Percentiles rank a stretch among this genome's conserved stretches.
phyloP scores from a whole-genome alignment of 768 basidiomycete species.

The Glaciozyma antarctica region DNA sequence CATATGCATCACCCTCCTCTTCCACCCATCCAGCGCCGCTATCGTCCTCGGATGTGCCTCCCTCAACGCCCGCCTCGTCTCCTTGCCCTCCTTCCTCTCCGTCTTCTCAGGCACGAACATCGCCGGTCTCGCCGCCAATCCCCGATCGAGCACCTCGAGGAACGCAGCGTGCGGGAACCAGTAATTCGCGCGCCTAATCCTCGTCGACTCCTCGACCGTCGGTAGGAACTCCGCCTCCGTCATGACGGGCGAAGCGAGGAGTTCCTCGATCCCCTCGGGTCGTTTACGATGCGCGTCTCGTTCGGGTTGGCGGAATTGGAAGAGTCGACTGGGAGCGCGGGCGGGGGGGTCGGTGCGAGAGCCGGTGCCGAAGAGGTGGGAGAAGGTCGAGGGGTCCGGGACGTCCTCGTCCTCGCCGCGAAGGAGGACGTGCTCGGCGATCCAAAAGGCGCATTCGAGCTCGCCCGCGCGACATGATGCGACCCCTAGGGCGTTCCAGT shows the following conservation, averaged over 20 bases:
- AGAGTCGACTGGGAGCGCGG: slow-evolving; percentile 1
- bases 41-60: slow-evolving; percentile 13
- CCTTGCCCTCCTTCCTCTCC: background rate
- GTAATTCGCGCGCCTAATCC: background rate
- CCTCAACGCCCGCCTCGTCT: background rate
- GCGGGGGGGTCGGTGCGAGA: background rate
- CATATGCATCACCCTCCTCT: background rate
- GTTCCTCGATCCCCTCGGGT: background rate
- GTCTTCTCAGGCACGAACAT: background rate
- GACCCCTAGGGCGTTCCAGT: slow-evolving; percentile 78
- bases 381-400: background rate
- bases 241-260: background rate
- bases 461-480: slow-evolving; percentile 59
- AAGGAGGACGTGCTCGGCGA: slow-evolving; percentile 67
- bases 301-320: background rate
- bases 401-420: slow-evolving; percentile 35
- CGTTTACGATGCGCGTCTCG: background rate
- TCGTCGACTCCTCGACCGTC: background rate
- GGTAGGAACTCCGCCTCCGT: background rate
- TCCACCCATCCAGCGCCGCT: slow-evolving; percentile 5
- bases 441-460: slow-evolving; percentile 69
- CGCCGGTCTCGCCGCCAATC: slow-evolving; percentile 5
- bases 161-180: slow-evolving; percentile 15
- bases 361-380: background rate
- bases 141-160: slow-evolving; percentile 10